A percentile compares a stretch with the other conserved stretches of the same genome.
These are phyloP conservation scores for Hypholoma sublateritium DNA, from an alignment of 768 basidiomycete genomes.

Conservation along the genomic window DNA sequence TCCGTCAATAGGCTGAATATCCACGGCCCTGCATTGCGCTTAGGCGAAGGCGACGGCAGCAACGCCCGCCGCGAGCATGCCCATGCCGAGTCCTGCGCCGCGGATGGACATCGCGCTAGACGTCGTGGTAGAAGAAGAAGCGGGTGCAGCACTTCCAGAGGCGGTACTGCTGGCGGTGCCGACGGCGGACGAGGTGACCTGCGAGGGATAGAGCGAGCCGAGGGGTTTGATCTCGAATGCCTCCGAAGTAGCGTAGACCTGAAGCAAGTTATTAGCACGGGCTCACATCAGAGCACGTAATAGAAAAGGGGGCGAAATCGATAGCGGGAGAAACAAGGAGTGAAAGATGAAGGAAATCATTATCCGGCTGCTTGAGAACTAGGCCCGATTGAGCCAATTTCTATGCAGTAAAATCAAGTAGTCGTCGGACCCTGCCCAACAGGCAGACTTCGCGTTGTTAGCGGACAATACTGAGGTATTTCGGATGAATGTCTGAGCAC, in stretches of 20 bases:
- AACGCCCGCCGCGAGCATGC: background rate
- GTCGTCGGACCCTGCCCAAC: too few relatives aligned
- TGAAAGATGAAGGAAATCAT: too few relatives aligned
- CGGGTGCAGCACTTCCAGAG: background rate
- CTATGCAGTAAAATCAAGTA: too few relatives aligned
- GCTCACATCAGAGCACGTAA: background rate
- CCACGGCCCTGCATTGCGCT: too few relatives aligned
- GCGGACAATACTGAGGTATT: too few relatives aligned
- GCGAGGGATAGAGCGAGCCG: constrained; percentile 51
- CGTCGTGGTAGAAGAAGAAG: background rate
- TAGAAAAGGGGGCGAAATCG: background rate
- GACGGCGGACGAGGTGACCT: constrained; percentile 28
- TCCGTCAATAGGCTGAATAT: too few relatives aligned
- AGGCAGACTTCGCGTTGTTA: too few relatives aligned
- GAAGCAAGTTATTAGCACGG: background rate
- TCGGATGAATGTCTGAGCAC: too few relatives aligned
- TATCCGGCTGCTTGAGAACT: too few relatives aligned
- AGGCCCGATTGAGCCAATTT: too few relatives aligned
- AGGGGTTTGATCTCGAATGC: constrained; percentile 61
- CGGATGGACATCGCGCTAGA: background rate
- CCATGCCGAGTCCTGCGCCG: background rate
- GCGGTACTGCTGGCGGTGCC: constrained; percentile 21
- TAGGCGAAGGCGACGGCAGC: background rate
- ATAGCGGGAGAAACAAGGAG: too few relatives aligned
- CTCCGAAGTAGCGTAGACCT: constrained; percentile 58